These are phyloP conservation scores for Aureobasidium sp. DNA, from an alignment of 2,329 filamentous ascomycete genomes.

Conservation along the genomic window DNA sequence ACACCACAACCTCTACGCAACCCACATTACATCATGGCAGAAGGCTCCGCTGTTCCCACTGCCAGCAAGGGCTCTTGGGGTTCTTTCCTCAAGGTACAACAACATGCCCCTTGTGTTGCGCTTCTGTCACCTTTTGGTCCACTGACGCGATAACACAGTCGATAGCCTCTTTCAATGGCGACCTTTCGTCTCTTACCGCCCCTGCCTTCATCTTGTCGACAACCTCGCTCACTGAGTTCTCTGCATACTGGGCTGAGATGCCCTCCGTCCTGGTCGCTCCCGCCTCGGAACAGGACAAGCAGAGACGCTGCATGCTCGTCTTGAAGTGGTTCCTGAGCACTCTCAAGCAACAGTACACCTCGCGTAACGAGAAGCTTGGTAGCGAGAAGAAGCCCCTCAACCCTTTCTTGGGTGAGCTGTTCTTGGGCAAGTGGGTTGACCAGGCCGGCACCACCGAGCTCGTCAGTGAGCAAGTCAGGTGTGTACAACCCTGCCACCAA, in stretches of 20 bases:
- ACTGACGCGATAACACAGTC: constrained; percentile 31
- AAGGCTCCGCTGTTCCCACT: constrained; percentile 41
- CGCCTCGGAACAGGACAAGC: constrained; percentile 67
- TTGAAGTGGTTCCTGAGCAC: constrained; percentile 94
- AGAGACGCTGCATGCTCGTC: constrained; percentile 79
- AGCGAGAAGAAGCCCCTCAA: constrained; percentile 98
- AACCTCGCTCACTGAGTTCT: constrained; percentile 50
- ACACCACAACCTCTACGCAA: not conserved
- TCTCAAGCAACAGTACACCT: constrained; percentile 76
- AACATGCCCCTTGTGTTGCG: not conserved
- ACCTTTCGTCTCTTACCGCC: constrained; percentile 50
- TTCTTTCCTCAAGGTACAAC: constrained; percentile 42
- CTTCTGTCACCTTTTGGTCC: not conserved
- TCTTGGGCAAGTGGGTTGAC: constrained; percentile 85
- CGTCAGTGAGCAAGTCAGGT: constrained; percentile 89
- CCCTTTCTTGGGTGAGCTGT: constrained; percentile 91
- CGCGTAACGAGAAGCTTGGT: constrained; percentile 69
- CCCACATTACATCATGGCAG: constrained; percentile 23
- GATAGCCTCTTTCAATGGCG: constrained; percentile 50
- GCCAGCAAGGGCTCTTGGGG: constrained; percentile 43
- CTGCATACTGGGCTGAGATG: constrained; percentile 52
- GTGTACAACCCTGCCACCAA: constrained; percentile 17
- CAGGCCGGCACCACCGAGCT: constrained; percentile 74
- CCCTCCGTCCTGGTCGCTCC: constrained; percentile 70
- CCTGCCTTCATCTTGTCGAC: constrained; percentile 50